Evolutionary conservation across 1,139 yeast species (phyloP).

Genomic region (Pichia sp.): DNA sequence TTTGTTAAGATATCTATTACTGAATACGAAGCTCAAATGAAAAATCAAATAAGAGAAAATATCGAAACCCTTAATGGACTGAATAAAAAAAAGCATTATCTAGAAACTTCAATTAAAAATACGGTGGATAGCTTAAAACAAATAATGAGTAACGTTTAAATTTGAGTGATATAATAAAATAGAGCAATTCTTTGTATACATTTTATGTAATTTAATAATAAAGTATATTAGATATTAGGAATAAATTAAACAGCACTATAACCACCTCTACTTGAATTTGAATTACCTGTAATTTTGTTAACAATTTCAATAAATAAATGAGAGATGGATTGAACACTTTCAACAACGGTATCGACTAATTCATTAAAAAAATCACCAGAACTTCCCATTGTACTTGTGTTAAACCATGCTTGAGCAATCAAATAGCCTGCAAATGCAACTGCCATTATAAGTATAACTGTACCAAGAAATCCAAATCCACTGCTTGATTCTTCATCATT

Average conservation of each 20-base stretch:
- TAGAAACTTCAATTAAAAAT: slow-evolving; percentile 72
- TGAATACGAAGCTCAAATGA: slow-evolving; percentile 44
- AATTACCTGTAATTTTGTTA: slow-evolving; percentile 62
- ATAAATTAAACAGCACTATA: slow-evolving; percentile 71
- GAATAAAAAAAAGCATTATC: slow-evolving; percentile 61
- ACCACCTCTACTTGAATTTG: slow-evolving; percentile 58
- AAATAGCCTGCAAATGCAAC: slow-evolving; percentile 66
- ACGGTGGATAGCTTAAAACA: slow-evolving; percentile 59
- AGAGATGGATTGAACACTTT: slow-evolving; percentile 58
- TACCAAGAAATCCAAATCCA: slow-evolving; percentile 73
- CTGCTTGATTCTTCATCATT: slow-evolving; percentile 21
- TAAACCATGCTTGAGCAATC: slow-evolving; percentile 77
- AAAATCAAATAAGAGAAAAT: slow-evolving; percentile 46
- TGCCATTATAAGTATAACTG: slow-evolving; percentile 63
- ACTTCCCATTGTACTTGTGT: slow-evolving; percentile 43
- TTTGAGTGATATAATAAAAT: background rate
- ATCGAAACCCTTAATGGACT: slow-evolving; percentile 56
- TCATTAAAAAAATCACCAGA: slow-evolving; percentile 41
- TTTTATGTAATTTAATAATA: background rate
- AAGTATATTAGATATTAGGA: background rate
- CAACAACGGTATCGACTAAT: slow-evolving; percentile 62
- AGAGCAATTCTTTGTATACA: background rate
- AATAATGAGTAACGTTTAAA: slow-evolving; percentile 20
- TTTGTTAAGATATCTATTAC: slow-evolving; percentile 43
- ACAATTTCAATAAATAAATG: slow-evolving; percentile 64